phyloP scores from a whole-genome alignment of 176 grass and related monocot species.

The Miscanthus lutarioriparius region DNA sequence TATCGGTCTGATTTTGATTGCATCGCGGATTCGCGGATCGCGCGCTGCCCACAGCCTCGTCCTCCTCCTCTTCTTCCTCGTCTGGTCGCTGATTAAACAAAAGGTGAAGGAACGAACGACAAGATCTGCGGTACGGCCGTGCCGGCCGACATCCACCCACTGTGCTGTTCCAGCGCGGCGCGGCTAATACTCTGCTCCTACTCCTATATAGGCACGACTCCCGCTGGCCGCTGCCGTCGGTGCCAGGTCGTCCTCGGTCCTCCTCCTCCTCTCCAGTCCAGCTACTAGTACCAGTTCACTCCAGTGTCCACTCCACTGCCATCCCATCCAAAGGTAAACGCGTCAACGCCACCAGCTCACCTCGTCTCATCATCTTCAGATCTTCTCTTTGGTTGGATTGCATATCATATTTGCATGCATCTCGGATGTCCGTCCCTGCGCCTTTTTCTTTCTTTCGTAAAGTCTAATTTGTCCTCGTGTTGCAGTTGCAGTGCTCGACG shows the following conservation, averaged over 20 bases:
- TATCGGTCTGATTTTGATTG: not conserved
- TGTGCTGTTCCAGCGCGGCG: not conserved
- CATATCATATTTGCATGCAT: not conserved
- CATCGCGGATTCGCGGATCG: not conserved
- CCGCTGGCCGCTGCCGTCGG: not conserved
- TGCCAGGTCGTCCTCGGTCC: not conserved
- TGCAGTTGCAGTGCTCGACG: not conserved
- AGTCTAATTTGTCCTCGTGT: not conserved
- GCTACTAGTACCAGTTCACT: not conserved
- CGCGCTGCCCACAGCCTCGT: not conserved
- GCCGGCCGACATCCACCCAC: slow-evolving; percentile 15
- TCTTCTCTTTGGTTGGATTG: not conserved
- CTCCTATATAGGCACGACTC: not conserved
- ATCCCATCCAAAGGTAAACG: not conserved
- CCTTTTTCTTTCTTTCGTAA: not conserved
- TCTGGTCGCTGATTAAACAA: not conserved
- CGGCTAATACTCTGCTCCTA: too few relatives aligned
- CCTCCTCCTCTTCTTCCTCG: not conserved
- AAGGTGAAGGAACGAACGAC: not conserved
- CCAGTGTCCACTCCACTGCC: not conserved
- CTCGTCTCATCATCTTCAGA: not conserved
- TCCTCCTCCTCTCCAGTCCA: not conserved
- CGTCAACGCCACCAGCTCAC: not conserved
- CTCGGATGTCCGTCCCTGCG: not conserved
- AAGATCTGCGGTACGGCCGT: slow-evolving; percentile 2